Conservation (phyloP, 805 yeast species). For the Wickerhamiella sorbophila region DNA sequence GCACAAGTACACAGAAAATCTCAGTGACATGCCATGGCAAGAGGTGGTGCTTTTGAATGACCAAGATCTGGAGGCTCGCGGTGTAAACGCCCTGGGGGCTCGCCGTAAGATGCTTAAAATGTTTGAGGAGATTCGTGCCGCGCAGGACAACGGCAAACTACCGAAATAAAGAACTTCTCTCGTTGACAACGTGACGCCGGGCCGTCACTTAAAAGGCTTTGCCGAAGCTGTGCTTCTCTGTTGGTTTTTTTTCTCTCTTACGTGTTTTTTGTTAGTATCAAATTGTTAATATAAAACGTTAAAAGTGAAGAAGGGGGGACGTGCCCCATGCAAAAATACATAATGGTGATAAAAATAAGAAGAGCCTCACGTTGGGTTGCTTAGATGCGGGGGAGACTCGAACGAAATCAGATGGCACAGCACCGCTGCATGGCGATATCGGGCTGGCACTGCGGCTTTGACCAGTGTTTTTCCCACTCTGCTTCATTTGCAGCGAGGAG, state of each 20-base stretch:
- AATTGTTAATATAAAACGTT: too few relatives aligned
- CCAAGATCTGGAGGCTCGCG: slow-evolving; percentile 52
- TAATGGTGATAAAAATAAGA: too few relatives aligned
- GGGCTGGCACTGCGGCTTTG: background rate
- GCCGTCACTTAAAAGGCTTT: too few relatives aligned
- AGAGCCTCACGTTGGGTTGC: too few relatives aligned
- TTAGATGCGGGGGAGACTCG: too few relatives aligned
- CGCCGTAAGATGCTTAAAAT: slow-evolving; percentile 86
- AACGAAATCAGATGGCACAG: background rate
- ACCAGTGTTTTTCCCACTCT: background rate
- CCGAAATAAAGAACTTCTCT: too few relatives aligned
- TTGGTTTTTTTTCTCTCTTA: too few relatives aligned
- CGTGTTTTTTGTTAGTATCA: too few relatives aligned
- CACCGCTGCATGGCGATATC: background rate
- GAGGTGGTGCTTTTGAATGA: slow-evolving; percentile 62
- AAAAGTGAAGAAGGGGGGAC: too few relatives aligned
- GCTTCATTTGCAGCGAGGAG: background rate
- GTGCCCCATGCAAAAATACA: too few relatives aligned
- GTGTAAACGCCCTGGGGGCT: slow-evolving; percentile 93
- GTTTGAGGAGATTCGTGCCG: slow-evolving; percentile 63
- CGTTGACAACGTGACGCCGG: too few relatives aligned
- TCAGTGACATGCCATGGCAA: slow-evolving; percentile 64
- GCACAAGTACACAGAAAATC: slow-evolving; percentile 84
- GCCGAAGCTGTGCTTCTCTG: too few relatives aligned
- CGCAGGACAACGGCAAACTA: slow-evolving; percentile 27